Conservation (phyloP, 176 grass and related monocot species). For the Aegilops sharonensis region DNA sequence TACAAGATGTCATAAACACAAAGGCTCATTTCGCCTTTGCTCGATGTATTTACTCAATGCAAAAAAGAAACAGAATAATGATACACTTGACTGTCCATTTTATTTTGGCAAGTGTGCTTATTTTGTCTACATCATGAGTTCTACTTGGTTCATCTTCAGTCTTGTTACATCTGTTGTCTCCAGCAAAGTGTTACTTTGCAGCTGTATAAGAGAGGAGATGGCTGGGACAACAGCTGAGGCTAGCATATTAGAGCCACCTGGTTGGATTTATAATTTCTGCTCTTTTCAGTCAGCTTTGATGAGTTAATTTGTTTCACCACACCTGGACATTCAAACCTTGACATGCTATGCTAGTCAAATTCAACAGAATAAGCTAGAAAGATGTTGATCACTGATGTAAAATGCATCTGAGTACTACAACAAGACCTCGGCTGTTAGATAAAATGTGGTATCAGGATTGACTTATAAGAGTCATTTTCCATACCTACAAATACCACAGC, state of each 20-base stretch:
- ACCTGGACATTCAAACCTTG: neutral
- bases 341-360: neutral
- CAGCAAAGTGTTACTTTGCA: neutral
- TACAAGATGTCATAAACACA: slow-evolving; percentile 31
- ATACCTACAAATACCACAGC: neutral
- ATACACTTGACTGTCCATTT: neutral
- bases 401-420: too few species aligned
- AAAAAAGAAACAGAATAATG: slow-evolving; percentile 15
- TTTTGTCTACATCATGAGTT: neutral
- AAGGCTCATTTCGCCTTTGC: neutral
- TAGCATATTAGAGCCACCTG: neutral
- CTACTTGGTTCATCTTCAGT: neutral
- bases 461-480: neutral
- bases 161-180: neutral
- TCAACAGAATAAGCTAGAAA: too few species aligned
- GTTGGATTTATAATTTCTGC: neutral
- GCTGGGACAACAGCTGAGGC: neutral
- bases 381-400: too few species aligned
- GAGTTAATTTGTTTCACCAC: neutral
- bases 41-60: slow-evolving; percentile 43
- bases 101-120: neutral
- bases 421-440: neutral
- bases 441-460: neutral
- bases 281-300: neutral
- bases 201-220: neutral